Evolutionary conservation across 768 basidiomycete genomes (phyloP).

Genomic region (Collybia mongolica): DNA sequence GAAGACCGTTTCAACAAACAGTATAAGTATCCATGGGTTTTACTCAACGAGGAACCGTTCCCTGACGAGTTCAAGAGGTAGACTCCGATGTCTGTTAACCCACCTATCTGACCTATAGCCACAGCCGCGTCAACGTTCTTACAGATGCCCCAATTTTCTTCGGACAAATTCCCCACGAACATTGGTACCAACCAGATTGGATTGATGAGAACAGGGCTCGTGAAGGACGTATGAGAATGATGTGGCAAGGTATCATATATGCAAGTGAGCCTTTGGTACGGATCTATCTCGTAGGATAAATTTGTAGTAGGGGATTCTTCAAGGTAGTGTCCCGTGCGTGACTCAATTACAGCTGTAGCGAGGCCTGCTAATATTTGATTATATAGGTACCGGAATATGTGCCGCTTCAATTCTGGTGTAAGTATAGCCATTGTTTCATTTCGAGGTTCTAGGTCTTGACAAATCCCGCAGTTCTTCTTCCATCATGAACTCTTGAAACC

Average conservation of each 20-base stretch:
- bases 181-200: conserved; percentile 82
- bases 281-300: not conserved
- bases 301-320: conserved; percentile 4
- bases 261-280: conserved; percentile 37
- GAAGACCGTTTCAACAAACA: conserved; percentile 85
- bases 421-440: conserved; percentile 20
- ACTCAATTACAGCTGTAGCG: not conserved
- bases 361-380: not conserved
- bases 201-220: conserved; percentile 71
- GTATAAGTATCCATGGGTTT: conserved; percentile 77
- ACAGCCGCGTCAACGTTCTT: conserved; percentile 53
- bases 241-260: conserved; percentile 60
- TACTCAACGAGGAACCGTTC: conserved; percentile 82
- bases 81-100: not conserved
- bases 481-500: conserved; percentile 71
- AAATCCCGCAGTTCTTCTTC: conserved; percentile 68
- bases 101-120: not conserved
- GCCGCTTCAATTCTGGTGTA: conserved; percentile 91
- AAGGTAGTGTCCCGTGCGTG: conserved; percentile 73
- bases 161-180: conserved; percentile 69
- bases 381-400: conserved; percentile 88
- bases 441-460: not conserved
- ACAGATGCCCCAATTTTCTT: conserved; percentile 62
- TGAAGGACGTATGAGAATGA: conserved; percentile 60
- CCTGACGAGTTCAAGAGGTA: conserved; percentile 69